A percentile compares a stretch with the other conserved stretches of the same genome.
These are phyloP conservation scores for Moniliella sp. DNA, from an alignment of 1,284 basidiomycete genomes.

Conservation along the genomic window DNA sequence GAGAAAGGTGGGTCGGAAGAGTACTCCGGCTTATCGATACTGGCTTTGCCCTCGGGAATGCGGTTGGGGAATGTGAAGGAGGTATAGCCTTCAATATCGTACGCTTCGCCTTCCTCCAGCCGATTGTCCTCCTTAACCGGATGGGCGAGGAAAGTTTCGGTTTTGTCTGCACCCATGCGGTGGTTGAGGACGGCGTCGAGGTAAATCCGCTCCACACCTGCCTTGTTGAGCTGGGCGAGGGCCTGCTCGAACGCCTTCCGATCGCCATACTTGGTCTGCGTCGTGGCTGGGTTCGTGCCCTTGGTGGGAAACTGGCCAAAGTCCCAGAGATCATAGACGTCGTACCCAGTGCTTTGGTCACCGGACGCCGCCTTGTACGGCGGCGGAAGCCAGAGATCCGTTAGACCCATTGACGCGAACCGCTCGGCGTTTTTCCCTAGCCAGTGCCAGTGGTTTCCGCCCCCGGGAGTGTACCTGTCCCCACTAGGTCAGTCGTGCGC, in stretches of 20 bases:
- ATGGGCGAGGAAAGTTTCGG: constrained; percentile 44
- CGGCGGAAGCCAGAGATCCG: constrained; percentile 46
- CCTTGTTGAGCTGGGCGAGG: constrained; percentile 38
- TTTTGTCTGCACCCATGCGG: constrained; percentile 52
- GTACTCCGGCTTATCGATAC: no score
- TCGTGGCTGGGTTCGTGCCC: constrained; percentile 47
- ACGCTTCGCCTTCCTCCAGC: constrained; percentile 7
- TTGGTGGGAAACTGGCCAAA: constrained; percentile 58
- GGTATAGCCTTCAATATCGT: constrained; percentile 22
- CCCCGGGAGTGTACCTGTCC: constrained; percentile 37
- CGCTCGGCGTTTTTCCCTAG: constrained; percentile 49
- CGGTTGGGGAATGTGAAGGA: constrained; percentile 61
- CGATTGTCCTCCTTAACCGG: constrained; percentile 13
- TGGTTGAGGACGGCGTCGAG: constrained; percentile 41
- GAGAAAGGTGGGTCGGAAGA: no score
- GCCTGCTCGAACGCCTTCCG: constrained; percentile 55
- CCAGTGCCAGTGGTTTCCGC: constrained; percentile 53
- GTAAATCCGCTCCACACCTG: constrained; percentile 34
- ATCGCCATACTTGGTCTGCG: constrained; percentile 70
- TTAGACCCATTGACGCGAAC: constrained; percentile 57
- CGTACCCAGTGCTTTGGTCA: constrained; percentile 37
- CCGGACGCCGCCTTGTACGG: constrained; percentile 35
- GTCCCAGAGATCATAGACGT: constrained; percentile 29
- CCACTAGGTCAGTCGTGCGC: no score
- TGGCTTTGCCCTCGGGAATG: constrained; percentile 43